phyloP scores from a whole-genome alignment of 2,329 filamentous ascomycete genomes.

The Calonectria honghensis region DNA sequence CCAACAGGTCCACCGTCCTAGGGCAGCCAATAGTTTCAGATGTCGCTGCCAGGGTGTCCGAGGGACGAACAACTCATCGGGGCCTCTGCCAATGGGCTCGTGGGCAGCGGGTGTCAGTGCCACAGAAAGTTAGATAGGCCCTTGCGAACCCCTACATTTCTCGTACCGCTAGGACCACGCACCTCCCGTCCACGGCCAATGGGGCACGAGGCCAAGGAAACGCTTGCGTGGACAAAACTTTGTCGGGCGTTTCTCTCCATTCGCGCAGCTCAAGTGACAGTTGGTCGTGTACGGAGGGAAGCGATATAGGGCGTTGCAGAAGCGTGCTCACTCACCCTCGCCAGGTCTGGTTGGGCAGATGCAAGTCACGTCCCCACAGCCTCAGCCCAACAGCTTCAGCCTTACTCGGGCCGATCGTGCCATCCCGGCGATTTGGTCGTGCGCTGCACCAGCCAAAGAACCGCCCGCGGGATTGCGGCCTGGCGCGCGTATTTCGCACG shows the following conservation, averaged over 20 bases:
- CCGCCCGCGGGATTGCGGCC: neutral
- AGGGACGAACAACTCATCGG: neutral
- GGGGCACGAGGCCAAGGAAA: neutral
- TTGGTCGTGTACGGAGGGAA: neutral
- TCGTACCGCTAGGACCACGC: slow-evolving; percentile 1
- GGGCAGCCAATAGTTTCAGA: neutral
- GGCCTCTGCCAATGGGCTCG: neutral
- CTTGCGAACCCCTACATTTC: neutral
- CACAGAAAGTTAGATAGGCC: neutral
- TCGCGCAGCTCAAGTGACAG: neutral
- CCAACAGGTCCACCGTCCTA: neutral
- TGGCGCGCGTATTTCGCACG: neutral
- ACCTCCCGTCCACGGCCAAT: neutral
- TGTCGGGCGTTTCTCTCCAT: neutral
- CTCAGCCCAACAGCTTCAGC: neutral
- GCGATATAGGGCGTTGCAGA: neutral
- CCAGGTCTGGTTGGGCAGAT: neutral
- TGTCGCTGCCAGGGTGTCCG: neutral
- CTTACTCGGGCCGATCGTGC: slow-evolving; percentile 1
- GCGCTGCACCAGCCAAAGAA: neutral
- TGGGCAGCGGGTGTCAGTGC: neutral
- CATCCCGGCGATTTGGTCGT: neutral
- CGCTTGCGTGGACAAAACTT: neutral
- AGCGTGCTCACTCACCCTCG: neutral
- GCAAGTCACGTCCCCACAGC: neutral